Evolutionary conservation across 1,139 yeast species (phyloP).

Genomic region (Yamadazyma dushanensis): DNA sequence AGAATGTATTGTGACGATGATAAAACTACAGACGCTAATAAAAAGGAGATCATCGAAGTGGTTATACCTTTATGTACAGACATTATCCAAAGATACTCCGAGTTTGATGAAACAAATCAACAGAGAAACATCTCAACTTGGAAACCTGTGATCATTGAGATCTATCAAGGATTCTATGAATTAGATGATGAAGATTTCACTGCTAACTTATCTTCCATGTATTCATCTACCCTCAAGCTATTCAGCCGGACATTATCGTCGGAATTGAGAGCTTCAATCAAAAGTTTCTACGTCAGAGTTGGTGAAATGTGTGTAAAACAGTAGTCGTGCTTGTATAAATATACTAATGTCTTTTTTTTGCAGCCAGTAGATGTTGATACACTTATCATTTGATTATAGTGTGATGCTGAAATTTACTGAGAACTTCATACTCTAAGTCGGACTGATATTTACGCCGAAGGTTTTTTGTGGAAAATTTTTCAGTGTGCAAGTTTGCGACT

Average conservation of each 20-base stretch:
- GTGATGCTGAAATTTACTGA: constrained; percentile 2
- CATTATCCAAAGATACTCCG: constrained; percentile 68
- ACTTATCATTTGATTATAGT: background rate
- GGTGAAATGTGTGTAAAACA: constrained; percentile 48
- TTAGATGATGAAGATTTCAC: constrained; percentile 76
- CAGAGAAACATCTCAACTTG: constrained; percentile 81
- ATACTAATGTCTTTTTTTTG: background rate
- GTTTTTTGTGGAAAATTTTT: constrained; percentile 15
- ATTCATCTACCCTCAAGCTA: constrained; percentile 63
- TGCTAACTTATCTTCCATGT: constrained; percentile 63
- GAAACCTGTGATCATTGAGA: constrained; percentile 90
- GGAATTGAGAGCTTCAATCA: constrained; percentile 69
- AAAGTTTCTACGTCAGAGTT: constrained; percentile 64
- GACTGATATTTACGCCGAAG: constrained; percentile 12
- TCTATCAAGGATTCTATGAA: constrained; percentile 76
- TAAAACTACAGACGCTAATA: constrained; percentile 35
- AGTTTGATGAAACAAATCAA: constrained; percentile 72
- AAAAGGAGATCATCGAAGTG: constrained; percentile 46
- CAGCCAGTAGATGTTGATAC: background rate
- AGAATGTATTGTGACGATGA: constrained; percentile 74
- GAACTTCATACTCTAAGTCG: background rate
- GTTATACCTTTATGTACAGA: constrained; percentile 72
- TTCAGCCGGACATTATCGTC: constrained; percentile 68
- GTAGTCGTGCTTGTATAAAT: background rate
- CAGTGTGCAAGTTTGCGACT: constrained; percentile 15